phyloP scores from a whole-genome alignment of 352 stramenopile species.

The Pythium chondricola region DNA sequence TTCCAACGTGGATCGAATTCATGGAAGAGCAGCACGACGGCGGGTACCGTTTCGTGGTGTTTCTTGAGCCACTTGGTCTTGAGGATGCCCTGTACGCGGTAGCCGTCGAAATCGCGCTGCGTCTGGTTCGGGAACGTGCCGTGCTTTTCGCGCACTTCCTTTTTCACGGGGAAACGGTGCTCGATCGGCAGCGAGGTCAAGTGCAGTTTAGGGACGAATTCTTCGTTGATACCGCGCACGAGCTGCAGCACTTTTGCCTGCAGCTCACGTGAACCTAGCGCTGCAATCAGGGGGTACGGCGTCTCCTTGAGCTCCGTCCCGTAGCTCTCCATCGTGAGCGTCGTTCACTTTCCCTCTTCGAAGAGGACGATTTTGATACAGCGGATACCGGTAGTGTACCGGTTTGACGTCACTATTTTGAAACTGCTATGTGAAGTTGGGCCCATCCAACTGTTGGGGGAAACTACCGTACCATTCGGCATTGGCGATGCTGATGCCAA shows the following conservation, averaged over 20 bases:
- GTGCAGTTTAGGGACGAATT: slow-evolving; percentile 78
- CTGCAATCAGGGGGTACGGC: slow-evolving; percentile 79
- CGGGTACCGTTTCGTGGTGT: slow-evolving; percentile 74
- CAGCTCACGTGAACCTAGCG: slow-evolving; percentile 66
- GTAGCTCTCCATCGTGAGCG: slow-evolving; percentile 74
- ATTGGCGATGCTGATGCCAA: no score
- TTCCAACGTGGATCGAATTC: slow-evolving; percentile 79
- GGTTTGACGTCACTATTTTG: slow-evolving; percentile 11
- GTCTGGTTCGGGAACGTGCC: slow-evolving; percentile 80
- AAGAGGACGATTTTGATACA: not conserved
- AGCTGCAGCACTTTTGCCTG: slow-evolving; percentile 65
- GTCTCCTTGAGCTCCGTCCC: slow-evolving; percentile 80
- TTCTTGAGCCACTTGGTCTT: slow-evolving; percentile 86
- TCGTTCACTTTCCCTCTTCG: not conserved
- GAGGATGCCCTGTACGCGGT: slow-evolving; percentile 58
- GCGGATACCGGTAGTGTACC: not conserved
- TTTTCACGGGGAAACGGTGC: slow-evolving; percentile 78
- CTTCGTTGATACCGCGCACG: slow-evolving; percentile 70
- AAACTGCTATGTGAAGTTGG: slow-evolving; percentile 10
- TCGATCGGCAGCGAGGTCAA: slow-evolving; percentile 60
- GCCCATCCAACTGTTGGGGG: no score
- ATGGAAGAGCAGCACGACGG: slow-evolving; percentile 77
- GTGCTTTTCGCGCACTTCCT: slow-evolving; percentile 81
- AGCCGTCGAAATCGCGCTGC: slow-evolving; percentile 78
- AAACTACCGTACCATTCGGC: no score